Evolutionary conservation across 768 basidiomycete species (phyloP).

Genomic region (Daedaleopsis nitida): DNA sequence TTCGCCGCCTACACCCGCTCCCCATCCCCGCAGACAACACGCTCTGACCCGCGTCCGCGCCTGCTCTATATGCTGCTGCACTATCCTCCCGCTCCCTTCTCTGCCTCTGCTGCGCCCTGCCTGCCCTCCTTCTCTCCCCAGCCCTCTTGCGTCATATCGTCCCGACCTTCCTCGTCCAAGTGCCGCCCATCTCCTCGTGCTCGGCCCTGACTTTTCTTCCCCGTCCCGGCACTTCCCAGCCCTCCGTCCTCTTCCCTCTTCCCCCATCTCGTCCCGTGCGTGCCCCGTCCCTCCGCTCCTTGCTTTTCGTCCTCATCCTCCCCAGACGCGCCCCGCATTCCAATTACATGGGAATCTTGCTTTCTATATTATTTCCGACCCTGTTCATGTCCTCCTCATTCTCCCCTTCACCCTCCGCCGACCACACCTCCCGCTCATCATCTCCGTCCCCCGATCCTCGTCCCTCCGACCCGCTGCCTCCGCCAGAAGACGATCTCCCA

Average conservation of each 20-base stretch:
- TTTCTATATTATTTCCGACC: constrained; percentile 31
- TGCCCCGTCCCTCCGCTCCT: constrained; percentile 5
- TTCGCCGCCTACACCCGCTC: neutral
- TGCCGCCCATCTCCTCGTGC: constrained; percentile 23
- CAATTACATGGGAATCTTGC: constrained; percentile 34
- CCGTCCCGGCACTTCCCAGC: constrained; percentile 12
- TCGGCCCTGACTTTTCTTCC: constrained; percentile 19
- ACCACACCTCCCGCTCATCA: constrained; percentile 26
- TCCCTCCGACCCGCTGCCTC: constrained; percentile 1
- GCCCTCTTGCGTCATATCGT: constrained; percentile 18
- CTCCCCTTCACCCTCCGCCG: constrained; percentile 18
- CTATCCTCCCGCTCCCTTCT: constrained; percentile 15
- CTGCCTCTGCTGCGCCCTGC: constrained; percentile 15
- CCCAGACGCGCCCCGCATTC: neutral
- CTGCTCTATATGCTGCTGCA: constrained; percentile 25
- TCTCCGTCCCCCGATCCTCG: constrained; percentile 18
- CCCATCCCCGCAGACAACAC: neutral
- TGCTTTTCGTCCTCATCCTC: constrained; percentile 3
- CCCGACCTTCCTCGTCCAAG: neutral
- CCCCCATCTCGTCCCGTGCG: constrained; percentile 18
- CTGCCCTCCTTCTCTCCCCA: constrained; percentile 12
- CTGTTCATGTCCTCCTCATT: constrained; percentile 31
- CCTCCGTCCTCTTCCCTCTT: constrained; percentile 17
- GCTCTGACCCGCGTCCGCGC: constrained; percentile 9
- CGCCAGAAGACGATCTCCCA: constrained; percentile 12